Percentiles rank a stretch among this genome's conserved stretches.
phyloP scores from a whole-genome alignment of 2,329 filamentous ascomycete species.

The Chaetothyriales sp. region DNA sequence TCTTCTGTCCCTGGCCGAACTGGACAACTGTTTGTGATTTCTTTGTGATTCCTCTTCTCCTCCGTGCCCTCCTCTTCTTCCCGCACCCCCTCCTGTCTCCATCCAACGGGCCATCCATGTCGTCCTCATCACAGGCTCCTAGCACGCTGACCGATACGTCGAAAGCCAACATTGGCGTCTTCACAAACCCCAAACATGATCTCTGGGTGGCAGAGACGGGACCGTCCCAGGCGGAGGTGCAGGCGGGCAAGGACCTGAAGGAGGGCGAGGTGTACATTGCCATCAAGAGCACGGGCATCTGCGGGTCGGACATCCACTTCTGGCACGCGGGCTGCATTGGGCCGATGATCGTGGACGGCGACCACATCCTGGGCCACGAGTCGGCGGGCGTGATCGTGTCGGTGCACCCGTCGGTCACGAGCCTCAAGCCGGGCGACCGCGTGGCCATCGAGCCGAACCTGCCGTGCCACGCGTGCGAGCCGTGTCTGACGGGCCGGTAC shows the following conservation, averaged over 20 bases:
- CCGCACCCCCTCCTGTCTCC: not conserved
- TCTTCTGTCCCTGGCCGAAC: no score
- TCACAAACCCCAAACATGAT: constrained; percentile 83
- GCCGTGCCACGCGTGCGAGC: constrained; percentile 80
- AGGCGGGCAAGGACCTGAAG: constrained; percentile 52
- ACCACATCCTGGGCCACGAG: constrained; percentile 91
- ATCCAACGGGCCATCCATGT: not conserved
- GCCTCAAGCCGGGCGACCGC: constrained; percentile 69
- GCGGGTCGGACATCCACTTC: constrained; percentile 92
- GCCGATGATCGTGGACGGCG: constrained; percentile 78
- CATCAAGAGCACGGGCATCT: constrained; percentile 89
- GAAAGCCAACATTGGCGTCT: constrained; percentile 69
- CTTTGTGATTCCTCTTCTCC: not conserved
- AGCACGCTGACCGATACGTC: constrained; percentile 1
- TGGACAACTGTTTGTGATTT: no score
- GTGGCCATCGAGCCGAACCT: constrained; percentile 91
- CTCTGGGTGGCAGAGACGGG: constrained; percentile 72
- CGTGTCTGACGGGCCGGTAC: constrained; percentile 82
- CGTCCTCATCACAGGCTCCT: not conserved
- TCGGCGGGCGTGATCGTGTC: constrained; percentile 67
- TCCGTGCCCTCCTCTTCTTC: no score
- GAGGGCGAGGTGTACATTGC: constrained; percentile 75
- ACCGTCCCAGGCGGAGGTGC: constrained; percentile 60
- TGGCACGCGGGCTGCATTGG: constrained; percentile 93
- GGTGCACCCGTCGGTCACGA: constrained; percentile 57